A percentile compares a stretch with the other conserved stretches of the same genome.
Evolutionary conservation across 2,329 filamentous ascomycete species (phyloP).

Genomic region (Verticillium longisporum): DNA sequence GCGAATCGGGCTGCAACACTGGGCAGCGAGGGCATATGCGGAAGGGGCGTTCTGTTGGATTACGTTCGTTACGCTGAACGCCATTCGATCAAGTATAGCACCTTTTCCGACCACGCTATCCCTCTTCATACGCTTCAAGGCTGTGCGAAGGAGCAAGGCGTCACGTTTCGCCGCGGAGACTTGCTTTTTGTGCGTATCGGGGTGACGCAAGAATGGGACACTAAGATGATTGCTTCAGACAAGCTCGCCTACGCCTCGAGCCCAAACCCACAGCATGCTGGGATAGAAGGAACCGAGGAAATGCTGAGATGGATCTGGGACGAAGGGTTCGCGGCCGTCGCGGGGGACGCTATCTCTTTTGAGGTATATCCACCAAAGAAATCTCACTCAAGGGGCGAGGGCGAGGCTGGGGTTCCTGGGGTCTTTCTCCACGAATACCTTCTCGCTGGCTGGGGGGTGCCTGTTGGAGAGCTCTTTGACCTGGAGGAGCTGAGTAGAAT

Average conservation of each 20-base stretch:
- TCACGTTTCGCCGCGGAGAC: slow-evolving; percentile 39
- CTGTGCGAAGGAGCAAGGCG: slow-evolving; percentile 29
- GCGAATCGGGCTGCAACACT: slow-evolving; percentile 40
- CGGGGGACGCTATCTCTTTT: slow-evolving; percentile 33
- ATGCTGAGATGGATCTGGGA: slow-evolving; percentile 39
- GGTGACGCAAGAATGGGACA: slow-evolving; percentile 20
- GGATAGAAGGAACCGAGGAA: slow-evolving; percentile 30
- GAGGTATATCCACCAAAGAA: slow-evolving; percentile 31
- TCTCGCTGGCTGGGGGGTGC: slow-evolving; percentile 41
- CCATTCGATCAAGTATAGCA: slow-evolving; percentile 28
- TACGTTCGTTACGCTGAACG: slow-evolving; percentile 36
- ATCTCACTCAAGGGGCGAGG: slow-evolving; percentile 16
- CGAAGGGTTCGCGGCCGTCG: slow-evolving; percentile 36
- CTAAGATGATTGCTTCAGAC: slow-evolving; percentile 25
- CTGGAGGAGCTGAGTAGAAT: slow-evolving; percentile 29
- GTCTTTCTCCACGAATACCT: slow-evolving; percentile 38
- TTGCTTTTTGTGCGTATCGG: slow-evolving; percentile 41
- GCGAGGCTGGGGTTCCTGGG: slow-evolving; percentile 8
- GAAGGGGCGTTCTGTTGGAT: slow-evolving; percentile 44
- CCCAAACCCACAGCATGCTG: slow-evolving; percentile 25
- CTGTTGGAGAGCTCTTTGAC: slow-evolving; percentile 28
- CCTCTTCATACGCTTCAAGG: slow-evolving; percentile 18
- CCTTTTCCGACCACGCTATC: slow-evolving; percentile 32
- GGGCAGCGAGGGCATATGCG: slow-evolving; percentile 39
- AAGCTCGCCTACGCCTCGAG: slow-evolving; percentile 38